Evolutionary conservation across 495 filamentous ascomycete species (phyloP).

Genomic region (Trichoderma virens): DNA sequence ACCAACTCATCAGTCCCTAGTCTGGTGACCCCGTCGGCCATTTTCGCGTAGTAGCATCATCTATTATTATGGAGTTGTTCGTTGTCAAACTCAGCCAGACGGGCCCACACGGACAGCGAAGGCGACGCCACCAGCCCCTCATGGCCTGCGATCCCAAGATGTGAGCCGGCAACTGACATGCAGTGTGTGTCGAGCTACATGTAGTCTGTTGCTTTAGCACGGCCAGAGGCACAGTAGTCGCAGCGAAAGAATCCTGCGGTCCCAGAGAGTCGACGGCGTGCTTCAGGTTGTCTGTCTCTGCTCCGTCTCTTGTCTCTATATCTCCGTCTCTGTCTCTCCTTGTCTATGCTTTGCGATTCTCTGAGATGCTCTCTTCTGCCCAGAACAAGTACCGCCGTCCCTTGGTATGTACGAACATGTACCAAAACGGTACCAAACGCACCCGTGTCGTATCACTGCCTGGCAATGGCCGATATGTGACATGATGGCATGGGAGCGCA

Average conservation of each 20-base stretch:
- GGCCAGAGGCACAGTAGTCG: not conserved
- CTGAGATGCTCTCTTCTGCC: no score
- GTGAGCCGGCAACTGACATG: constrained; percentile 9
- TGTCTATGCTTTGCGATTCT: no score
- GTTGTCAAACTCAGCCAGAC: constrained; percentile 7
- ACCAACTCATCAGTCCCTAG: constrained; percentile 9
- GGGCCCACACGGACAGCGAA: constrained; percentile 3
- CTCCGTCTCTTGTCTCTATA: no score
- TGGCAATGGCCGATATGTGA: not conserved
- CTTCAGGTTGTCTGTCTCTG: no score
- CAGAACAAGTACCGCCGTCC: no score
- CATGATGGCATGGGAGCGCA: constrained; percentile 6
- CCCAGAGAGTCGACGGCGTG: no score
- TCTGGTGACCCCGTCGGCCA: constrained; percentile 9
- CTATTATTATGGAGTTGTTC: constrained; percentile 8
- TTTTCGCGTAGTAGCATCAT: constrained; percentile 6
- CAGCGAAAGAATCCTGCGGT: not conserved
- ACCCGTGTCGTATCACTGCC: not conserved
- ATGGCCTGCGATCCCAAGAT: constrained; percentile 3
- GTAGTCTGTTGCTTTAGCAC: not conserved
- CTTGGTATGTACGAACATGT: no score
- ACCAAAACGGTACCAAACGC: no score
- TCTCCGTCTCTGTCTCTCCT: no score
- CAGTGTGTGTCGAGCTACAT: not conserved
- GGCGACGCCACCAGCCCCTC: constrained; percentile 9